phyloP scores from a whole-genome alignment of 208 protist genomes.

The Leishmania mexicana region DNA sequence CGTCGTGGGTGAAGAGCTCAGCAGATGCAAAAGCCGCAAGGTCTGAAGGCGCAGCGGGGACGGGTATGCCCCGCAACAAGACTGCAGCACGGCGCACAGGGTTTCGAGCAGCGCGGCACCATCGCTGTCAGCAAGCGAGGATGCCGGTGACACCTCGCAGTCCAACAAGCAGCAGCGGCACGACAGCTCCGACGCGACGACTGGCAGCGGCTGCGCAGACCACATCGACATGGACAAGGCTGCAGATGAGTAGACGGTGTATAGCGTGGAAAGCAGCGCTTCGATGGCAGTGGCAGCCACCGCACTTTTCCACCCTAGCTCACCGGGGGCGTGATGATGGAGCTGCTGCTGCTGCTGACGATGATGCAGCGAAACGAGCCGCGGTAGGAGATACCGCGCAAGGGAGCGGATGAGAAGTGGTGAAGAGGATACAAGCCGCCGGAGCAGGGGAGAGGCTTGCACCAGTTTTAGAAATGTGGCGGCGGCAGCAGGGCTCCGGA shows the following conservation, averaged over 20 bases:
- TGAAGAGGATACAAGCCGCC: neutral
- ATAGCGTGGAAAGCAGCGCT: constrained; percentile 2
- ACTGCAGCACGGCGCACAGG: neutral
- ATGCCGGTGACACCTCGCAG: neutral
- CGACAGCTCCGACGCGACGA: constrained; percentile 10
- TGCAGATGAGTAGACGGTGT: neutral
- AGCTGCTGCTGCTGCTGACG: constrained; percentile 7
- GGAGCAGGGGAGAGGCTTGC: constrained; percentile 4
- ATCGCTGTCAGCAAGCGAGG: constrained; percentile 2
- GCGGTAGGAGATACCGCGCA: constrained; percentile 4
- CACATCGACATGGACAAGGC: neutral
- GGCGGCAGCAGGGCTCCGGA: constrained; percentile 6
- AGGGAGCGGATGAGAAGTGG: constrained; percentile 6
- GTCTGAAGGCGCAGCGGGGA: neutral
- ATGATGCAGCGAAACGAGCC: constrained; percentile 6
- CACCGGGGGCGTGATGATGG: neutral
- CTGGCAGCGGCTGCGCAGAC: neutral
- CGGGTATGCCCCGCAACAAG: neutral
- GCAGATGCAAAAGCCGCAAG: constrained; percentile 5
- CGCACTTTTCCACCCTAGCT: neutral
- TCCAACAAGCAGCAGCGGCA: neutral
- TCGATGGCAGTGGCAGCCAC: neutral
- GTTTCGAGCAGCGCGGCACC: constrained; percentile 8
- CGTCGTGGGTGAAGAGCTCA: constrained; percentile 2
- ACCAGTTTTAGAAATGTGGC: neutral